A percentile compares a stretch with the other conserved stretches of the same genome.
Conservation (phyloP, 768 basidiomycete species). For the Tylopilus plumbeoviolaceoides region DNA sequence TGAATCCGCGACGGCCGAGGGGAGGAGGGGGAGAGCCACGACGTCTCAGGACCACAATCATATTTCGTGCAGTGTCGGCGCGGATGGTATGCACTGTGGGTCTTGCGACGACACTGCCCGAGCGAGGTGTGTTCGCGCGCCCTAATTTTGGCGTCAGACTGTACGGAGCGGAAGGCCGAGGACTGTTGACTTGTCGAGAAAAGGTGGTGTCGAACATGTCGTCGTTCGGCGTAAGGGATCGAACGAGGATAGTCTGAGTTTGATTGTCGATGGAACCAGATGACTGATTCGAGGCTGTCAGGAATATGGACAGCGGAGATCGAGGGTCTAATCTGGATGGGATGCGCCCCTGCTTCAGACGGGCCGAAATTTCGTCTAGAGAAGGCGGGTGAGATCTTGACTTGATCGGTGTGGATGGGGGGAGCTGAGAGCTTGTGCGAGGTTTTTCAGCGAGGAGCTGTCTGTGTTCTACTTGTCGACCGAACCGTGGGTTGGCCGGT, state of each 20-base stretch:
- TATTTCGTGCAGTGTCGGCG: conserved; percentile 53
- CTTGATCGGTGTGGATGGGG: conserved; percentile 4
- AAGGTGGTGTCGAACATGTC: conserved; percentile 4
- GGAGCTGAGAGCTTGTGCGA: conserved; percentile 5
- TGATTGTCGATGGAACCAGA: conserved; percentile 14
- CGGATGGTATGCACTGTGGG: conserved; percentile 38
- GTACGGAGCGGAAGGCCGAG: conserved; percentile 33
- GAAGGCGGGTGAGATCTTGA: conserved; percentile 47
- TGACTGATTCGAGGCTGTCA: conserved; percentile 7
- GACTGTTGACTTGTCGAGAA: conserved; percentile 17
- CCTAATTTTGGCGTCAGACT: conserved; percentile 44
- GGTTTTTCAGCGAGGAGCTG: conserved; percentile 30
- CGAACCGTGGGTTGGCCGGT: conserved; percentile 20
- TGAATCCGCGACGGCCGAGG: conserved; percentile 12
- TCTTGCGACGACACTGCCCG: conserved; percentile 39
- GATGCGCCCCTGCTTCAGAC: conserved; percentile 32
- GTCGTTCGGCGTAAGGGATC: conserved; percentile 19
- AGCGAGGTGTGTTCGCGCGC: conserved; percentile 46
- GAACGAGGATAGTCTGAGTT: conserved; percentile 36
- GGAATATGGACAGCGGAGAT: conserved; percentile 35
- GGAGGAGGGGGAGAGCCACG: conserved; percentile 39
- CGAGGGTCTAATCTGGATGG: conserved; percentile 20
- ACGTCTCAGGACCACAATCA: conserved; percentile 61
- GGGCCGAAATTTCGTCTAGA: conserved; percentile 73
- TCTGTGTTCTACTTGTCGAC: conserved; percentile 66